A percentile compares a stretch with the other conserved stretches of the same genome.
phyloP scores from a whole-genome alignment of 352 stramenopile genomes.

The Nothophytophthora sp. region DNA sequence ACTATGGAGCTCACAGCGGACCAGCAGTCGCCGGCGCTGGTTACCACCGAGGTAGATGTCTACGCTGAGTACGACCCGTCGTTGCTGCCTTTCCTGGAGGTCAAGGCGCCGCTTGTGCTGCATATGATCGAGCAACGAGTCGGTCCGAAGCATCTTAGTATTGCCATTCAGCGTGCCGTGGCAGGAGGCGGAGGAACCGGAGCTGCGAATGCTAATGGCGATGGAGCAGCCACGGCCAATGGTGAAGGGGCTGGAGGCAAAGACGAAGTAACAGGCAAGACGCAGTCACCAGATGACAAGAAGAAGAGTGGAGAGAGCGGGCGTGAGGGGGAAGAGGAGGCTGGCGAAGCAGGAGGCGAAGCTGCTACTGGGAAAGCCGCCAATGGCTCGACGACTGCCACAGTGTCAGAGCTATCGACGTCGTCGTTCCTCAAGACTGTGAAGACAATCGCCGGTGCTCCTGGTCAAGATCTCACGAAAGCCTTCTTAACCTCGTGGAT shows the following conservation, averaged over 20 bases:
- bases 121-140: constrained; percentile 90
- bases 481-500: constrained; percentile 85
- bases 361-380: constrained; percentile 18
- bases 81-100: constrained; percentile 73
- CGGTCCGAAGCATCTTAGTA: constrained; percentile 65
- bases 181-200: constrained; percentile 35
- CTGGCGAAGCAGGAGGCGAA: constrained; percentile 19
- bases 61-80: constrained; percentile 82
- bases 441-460: constrained; percentile 74
- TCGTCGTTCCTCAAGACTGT: constrained; percentile 81
- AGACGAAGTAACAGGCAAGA: constrained; percentile 31
- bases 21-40: constrained; percentile 54
- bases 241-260: constrained; percentile 32
- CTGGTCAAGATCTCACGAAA: constrained; percentile 80
- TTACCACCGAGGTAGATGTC: constrained; percentile 82
- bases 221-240: constrained; percentile 24
- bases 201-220: constrained; percentile 22
- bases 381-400: constrained; percentile 6
- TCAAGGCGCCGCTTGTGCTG: constrained; percentile 81
- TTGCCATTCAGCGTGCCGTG: constrained; percentile 80
- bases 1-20: constrained; percentile 84
- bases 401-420: constrained; percentile 64
- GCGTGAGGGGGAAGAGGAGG: constrained; percentile 42
- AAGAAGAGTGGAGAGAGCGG: constrained; percentile 22
- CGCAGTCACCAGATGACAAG: constrained; percentile 2